phyloP scores from a whole-genome alignment of 2,329 filamentous ascomycete genomes.

The Claviceps purpurea region DNA sequence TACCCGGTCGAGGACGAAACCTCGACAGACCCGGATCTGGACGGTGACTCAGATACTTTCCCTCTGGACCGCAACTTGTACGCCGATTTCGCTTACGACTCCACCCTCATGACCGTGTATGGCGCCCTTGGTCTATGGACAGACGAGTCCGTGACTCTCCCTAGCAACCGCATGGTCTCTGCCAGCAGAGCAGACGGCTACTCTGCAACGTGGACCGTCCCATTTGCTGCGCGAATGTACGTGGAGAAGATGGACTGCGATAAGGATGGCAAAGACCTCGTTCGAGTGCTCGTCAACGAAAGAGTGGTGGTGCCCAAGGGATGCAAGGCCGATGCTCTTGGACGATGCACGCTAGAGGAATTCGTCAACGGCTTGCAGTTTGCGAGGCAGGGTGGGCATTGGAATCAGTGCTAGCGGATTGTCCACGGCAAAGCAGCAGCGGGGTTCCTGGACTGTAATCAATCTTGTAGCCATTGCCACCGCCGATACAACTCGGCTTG shows the following conservation, averaged over 20 bases:
- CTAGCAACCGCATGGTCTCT: constrained; percentile 34
- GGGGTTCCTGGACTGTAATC: too few species aligned
- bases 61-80: constrained; percentile 58
- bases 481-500: too few species aligned
- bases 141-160: constrained; percentile 35
- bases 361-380: constrained; percentile 70
- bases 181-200: constrained; percentile 49
- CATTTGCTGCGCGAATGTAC: constrained; percentile 70
- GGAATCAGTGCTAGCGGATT: constrained; percentile 44
- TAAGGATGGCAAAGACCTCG: constrained; percentile 46
- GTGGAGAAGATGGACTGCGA: constrained; percentile 74
- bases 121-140: constrained; percentile 71
- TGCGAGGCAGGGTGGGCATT: constrained; percentile 57
- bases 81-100: constrained; percentile 88
- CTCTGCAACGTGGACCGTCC: constrained; percentile 65
- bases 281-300: constrained; percentile 74
- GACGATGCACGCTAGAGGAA: constrained; percentile 53
- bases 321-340: constrained; percentile 57
- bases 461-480: too few species aligned
- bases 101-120: constrained; percentile 67
- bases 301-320: constrained; percentile 58
- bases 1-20: constrained; percentile 59
- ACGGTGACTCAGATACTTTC: constrained; percentile 54
- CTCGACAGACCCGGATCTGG: constrained; percentile 64
- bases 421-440: too few species aligned